Base-by-base conservation (phyloP, 1,284 basidiomycete species). In the Moniliophthora roreri region DNA sequence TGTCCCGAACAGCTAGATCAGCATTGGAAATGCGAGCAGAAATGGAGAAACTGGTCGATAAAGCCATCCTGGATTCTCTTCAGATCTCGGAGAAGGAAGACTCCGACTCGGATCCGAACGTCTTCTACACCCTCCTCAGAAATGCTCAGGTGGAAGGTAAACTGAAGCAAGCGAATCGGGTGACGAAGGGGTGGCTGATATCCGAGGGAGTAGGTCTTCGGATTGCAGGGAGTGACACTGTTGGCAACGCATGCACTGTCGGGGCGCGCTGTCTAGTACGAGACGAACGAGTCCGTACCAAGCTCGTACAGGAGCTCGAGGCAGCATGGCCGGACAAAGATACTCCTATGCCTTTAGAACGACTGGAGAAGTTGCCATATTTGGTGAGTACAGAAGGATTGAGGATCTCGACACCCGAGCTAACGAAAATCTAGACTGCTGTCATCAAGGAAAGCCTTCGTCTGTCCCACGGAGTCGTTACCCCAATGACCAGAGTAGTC, bases 391-490 rank as follows among this genome's bases (percentile, higher is more conserved):
- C n/a, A n/a, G n/a, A n/a, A n/a, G n/a, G n/a, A n/a, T n/a, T 21
- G 18, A 41, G n/a, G 4, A 18, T 41, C 40, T 23, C 18, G 13
- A 23, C 18, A 23, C 4, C 18, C 40, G 21, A 23, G 11, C 18
- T 41, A 10, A 21, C 40, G n/a, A 4, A 21, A 5, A 18, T 23
- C 18, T 26, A 49, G 48, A 49, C 48, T 23, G 48, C 48, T 6
- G 48, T 49, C 35, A 49, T 49, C 20, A 49, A 49, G 21, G 48
- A 49, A 26, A 13, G 16, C 11, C 24, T 49, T 11, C 48, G 48
- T 8, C 35, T 49, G 37, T 36, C 34, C 1, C 48, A 37, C 38
- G 48, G 48, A 10, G 20, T 24, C 4, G 36, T 39, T 5, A 23
- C 48, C 10, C 48, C 48, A 23, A 37, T 49, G 48, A 36, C 10